Evolutionary conservation across 2,329 filamentous ascomycete genomes (phyloP).

Genomic region (Sporothrix pseudoabietina): DNA sequence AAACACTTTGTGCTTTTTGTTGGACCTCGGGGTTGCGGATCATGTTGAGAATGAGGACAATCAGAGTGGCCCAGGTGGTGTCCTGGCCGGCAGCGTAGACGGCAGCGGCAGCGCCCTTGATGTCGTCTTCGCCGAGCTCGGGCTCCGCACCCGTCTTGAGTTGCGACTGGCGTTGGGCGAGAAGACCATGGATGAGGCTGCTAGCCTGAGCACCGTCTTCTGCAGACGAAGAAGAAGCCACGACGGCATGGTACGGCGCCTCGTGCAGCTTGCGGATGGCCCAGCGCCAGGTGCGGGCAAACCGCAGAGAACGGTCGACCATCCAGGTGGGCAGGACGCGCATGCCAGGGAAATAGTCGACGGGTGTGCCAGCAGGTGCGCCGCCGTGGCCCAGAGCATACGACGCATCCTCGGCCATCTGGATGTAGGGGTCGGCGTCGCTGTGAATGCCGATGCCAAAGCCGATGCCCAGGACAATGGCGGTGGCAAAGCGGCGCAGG

Average conservation of each 20-base stretch:
- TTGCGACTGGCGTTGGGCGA: constrained; percentile 30
- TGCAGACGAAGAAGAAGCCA: neutral
- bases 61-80: constrained; percentile 48
- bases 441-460: constrained; percentile 47
- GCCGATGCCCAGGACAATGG: constrained; percentile 48
- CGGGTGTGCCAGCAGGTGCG: constrained; percentile 32
- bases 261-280: constrained; percentile 39
- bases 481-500: constrained; percentile 46
- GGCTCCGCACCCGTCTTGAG: constrained; percentile 35
- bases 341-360: constrained; percentile 34
- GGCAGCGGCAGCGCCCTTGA: constrained; percentile 43
- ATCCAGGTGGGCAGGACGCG: constrained; percentile 32
- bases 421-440: constrained; percentile 46
- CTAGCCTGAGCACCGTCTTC: neutral
- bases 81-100: constrained; percentile 48
- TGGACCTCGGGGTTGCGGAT: constrained; percentile 47
- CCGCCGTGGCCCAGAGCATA: constrained; percentile 34
- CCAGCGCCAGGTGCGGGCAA: constrained; percentile 30
- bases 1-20: constrained; percentile 44
- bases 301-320: constrained; percentile 29
- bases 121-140: constrained; percentile 41
- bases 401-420: constrained; percentile 41
- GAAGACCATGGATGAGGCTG: constrained; percentile 26
- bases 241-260: constrained; percentile 36
- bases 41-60: constrained; percentile 53